Conservation (phyloP, 352 stramenopile species). For the Phytopythium litorale region DNA sequence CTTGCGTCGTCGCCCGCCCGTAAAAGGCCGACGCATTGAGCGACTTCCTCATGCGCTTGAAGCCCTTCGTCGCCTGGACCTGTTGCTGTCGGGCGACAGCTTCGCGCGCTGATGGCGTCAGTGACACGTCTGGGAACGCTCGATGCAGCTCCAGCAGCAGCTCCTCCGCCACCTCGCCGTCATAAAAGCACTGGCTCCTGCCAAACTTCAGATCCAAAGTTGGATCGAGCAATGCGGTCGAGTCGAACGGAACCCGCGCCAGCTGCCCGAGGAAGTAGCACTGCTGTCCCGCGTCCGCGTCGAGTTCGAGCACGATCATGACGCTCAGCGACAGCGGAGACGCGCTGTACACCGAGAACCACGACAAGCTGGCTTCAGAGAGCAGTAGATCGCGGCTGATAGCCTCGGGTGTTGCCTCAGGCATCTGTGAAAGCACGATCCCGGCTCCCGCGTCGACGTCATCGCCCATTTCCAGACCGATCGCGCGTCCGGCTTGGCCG, state of each 20-base stretch:
- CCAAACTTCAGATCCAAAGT: too few relatives aligned
- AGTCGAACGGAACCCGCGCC: not conserved
- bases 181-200: slow-evolving; percentile 8
- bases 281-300: slow-evolving; percentile 28
- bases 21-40: slow-evolving; percentile 34
- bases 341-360: slow-evolving; percentile 50
- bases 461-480: not conserved
- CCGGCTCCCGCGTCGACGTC: not conserved
- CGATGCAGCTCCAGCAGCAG: slow-evolving; percentile 39
- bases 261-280: slow-evolving; percentile 51
- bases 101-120: slow-evolving; percentile 30
- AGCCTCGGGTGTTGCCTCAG: not conserved
- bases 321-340: slow-evolving; percentile 53
- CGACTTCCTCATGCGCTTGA: slow-evolving; percentile 26
- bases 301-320: slow-evolving; percentile 43
- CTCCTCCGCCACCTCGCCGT: slow-evolving; percentile 25
- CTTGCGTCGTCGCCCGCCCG: not conserved
- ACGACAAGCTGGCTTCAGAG: slow-evolving; percentile 19
- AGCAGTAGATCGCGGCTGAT: slow-evolving; percentile 21
- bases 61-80: not conserved
- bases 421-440: not conserved
- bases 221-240: not conserved
- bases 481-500: not conserved
- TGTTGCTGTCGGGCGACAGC: not conserved
- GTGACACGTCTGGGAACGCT: slow-evolving; percentile 37